Base-by-base conservation (phyloP, 2,329 filamentous ascomycete species). In the Ascochyta lentis region DNA sequence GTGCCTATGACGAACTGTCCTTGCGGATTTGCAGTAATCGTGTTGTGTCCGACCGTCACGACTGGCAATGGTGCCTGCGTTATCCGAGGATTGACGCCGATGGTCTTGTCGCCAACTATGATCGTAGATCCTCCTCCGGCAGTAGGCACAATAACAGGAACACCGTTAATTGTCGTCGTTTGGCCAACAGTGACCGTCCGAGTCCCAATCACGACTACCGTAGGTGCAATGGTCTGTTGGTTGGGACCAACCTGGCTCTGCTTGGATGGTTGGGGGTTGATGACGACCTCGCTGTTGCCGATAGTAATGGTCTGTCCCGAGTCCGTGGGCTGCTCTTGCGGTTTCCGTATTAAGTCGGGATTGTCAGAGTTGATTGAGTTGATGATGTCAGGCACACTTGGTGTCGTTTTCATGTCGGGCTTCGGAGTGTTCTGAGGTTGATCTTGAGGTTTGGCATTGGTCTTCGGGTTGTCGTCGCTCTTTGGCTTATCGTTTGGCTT, bases 1-100 rank as follows among this genome's bases (percentile, higher is more conserved):
- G 69, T 63, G 13, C 68, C 74, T n/a, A 78, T 52, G 6, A 74
- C 51, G 35, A 74, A 74, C 33, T 72, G 60, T 15, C 72, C 69
- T 27, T 66, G 61, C 8, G 71, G 51, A 22, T 74, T 73, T 16
- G 74, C 68, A 1, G 72, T 70, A 31, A 76, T 49, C 13, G 60
- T 64, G 8, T 58, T 62, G 2, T 62, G 54, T 15, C 69, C 70
- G 4, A 73, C 51, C 4, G 65, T 69, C 19, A 75, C 56, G 10
- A 72, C 55, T 7, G 69, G 57, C 33, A 45, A 16, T 19, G 56
- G 64, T 12, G 55, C 39, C 12, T 47, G 48, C 6, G 59, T 63
- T 10, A 69, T 61, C 3, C 35, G 62, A n/a, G 63, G 58, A 33
- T 63, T 62, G 23, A 68, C 44, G 8, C 49, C 50, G 19, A 72